Conservation (phyloP, 495 filamentous ascomycete species). For the Penicillium paradoxum region DNA sequence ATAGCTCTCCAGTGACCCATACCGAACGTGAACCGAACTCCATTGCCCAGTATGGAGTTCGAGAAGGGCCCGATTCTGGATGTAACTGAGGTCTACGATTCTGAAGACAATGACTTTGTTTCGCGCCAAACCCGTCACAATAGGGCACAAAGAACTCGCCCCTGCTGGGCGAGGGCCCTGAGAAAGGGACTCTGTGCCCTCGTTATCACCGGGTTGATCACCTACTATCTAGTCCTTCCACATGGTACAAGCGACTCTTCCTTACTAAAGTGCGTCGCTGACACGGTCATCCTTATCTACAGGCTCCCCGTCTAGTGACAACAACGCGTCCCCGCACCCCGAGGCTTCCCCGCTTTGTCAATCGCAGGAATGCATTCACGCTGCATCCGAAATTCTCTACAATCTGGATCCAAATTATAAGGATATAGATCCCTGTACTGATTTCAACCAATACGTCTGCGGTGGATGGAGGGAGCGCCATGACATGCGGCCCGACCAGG, state of each 20-base stretch:
- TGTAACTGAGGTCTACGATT: background rate
- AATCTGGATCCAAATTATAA: conserved; percentile 62
- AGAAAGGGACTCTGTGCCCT: conserved; percentile 4
- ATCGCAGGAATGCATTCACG: conserved; percentile 62
- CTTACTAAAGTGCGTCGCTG: background rate
- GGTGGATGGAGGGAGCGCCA: conserved; percentile 61
- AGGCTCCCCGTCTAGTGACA: conserved; percentile 1
- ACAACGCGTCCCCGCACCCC: conserved; percentile 9
- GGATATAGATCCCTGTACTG: conserved; percentile 60
- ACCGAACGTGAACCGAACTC: conserved; percentile 4
- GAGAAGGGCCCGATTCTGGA: conserved; percentile 6
- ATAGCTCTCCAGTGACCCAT: conserved; percentile 7
- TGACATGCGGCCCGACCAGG: conserved; percentile 63
- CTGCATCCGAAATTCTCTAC: conserved; percentile 61
- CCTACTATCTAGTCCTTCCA: conserved; percentile 4
- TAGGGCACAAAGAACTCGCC: conserved; percentile 11
- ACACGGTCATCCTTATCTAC: background rate
- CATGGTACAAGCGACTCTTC: background rate
- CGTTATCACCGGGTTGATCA: conserved; percentile 9
- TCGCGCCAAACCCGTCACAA: background rate
- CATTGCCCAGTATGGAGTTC: background rate
- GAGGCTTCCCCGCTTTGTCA: conserved; percentile 39
- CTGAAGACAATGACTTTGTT: conserved; percentile 8
- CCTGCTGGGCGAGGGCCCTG: conserved; percentile 1
- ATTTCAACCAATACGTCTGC: conserved; percentile 68